Conservation (phyloP, 306 rosid genomes). For the Senna tora region DNA sequence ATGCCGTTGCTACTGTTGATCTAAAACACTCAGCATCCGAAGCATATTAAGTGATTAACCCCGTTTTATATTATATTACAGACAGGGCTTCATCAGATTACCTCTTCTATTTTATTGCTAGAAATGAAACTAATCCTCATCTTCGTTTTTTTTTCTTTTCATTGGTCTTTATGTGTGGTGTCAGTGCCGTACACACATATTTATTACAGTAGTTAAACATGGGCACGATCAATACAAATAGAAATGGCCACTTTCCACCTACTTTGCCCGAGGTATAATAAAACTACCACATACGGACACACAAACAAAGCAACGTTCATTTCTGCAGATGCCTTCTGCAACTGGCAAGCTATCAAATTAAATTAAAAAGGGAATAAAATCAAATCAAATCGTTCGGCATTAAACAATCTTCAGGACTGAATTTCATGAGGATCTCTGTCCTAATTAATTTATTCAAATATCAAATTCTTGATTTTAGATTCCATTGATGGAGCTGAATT, state of each 20-base stretch:
- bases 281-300: conserved; percentile 27
- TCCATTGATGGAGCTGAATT: conserved; percentile 14
- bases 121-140: not conserved
- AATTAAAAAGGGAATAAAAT: conserved; percentile 1
- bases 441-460: conserved; percentile 14
- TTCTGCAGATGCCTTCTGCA: conserved; percentile 44
- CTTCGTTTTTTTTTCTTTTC: too few species aligned
- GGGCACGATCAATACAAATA: not conserved
- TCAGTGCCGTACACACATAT: not conserved
- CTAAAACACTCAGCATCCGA: not conserved
- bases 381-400: not conserved
- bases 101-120: too few species aligned
- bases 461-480: not conserved
- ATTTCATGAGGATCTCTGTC: conserved; percentile 48
- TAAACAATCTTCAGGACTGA: conserved; percentile 32
- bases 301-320: conserved; percentile 63
- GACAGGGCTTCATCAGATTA: not conserved
- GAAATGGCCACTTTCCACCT: not conserved
- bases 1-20: not conserved
- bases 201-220: not conserved
- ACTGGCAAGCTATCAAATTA: too few species aligned
- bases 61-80: not conserved
- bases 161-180: too few species aligned
- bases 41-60: not conserved
- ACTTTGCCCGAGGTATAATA: conserved; percentile 2